phyloP scores from a whole-genome alignment of 257 asterid species.

The Fraxinus quadrangulata region DNA sequence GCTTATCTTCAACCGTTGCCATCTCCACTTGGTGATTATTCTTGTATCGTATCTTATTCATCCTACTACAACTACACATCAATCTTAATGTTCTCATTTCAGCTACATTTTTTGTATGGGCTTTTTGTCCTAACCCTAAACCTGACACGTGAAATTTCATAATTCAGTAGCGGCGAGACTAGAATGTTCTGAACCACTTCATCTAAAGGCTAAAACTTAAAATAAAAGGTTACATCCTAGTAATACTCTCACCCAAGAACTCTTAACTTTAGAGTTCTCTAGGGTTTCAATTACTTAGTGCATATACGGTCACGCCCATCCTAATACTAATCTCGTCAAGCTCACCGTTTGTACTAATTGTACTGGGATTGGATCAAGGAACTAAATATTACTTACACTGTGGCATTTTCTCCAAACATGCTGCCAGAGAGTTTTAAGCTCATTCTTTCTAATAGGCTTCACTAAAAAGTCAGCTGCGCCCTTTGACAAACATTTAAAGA shows the following conservation, averaged over 20 bases:
- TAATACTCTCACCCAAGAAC: not conserved
- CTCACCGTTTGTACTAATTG: not conserved
- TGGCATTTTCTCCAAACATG: slow-evolving; percentile 41
- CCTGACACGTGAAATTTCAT: not conserved
- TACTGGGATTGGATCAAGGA: slow-evolving; percentile 12
- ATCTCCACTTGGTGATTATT: not conserved
- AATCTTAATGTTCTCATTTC: not conserved
- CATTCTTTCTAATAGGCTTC: slow-evolving; percentile 71
- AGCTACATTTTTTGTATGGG: not conserved
- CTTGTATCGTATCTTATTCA: not conserved
- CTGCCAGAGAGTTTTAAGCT: slow-evolving; percentile 40
- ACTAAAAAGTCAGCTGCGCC: slow-evolving; percentile 98
- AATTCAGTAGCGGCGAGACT: not conserved
- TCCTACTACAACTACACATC: not conserved
- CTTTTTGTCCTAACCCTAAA: not conserved
- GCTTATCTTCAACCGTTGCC: not conserved
- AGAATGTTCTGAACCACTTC: not conserved
- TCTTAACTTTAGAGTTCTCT: not conserved
- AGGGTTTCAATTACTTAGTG: not conserved
- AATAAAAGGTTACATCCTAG: not conserved
- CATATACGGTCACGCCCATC: not conserved
- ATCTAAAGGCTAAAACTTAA: not conserved
- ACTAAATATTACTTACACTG: slow-evolving; percentile 46
- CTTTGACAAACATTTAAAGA: slow-evolving; percentile 86
- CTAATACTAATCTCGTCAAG: not conserved